Base-by-base conservation (phyloP, 257 asterid genomes). In the Solanum neorickii region DNA sequence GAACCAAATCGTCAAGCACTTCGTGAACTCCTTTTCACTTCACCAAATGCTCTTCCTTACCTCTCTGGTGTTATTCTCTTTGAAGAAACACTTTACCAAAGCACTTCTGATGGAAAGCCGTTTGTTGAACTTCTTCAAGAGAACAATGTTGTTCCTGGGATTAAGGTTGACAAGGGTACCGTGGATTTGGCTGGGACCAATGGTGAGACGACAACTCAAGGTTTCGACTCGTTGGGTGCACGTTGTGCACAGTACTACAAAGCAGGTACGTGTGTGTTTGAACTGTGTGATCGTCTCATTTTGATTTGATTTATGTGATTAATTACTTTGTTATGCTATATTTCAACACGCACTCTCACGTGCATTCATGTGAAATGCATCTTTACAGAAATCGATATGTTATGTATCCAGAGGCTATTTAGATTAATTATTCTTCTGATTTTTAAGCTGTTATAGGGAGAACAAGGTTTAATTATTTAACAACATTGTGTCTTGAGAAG, bases 11-110 rank as follows among this genome's bases (percentile, higher is more conserved):
- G 98, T 37, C 98, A 93, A 82, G 93, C 94, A 42, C 98, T 95
- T 80, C 98, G 98, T 12, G 93, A 95, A 88, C 97, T 95, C 13
- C 98, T 95, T 88, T 94, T 95, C 94, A 95, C 98, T 9, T 83
- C 97, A 73, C 98, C 98, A 31, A 93, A 94, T n/a, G 95, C 98
- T 86, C 93, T 95, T 59, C 23, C 94, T 33, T 91, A 83, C 91
- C 94, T 95, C 93, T 94, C 98, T 13, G 98, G 97, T 15, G 98
- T 94, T 76, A 95, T 95, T 90, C 95, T 95, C 91, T 95, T 95
- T 83, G 98, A 95, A 89, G 98, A 95, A 73, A 95, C 98, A 47
- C 98, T 95, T 60, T 94, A 95, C 94, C 98, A 95, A 89, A 94
- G 92, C 9, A 92, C 98, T 49, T 68, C 91, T 3, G 93, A 91